phyloP scores from a whole-genome alignment of 768 basidiomycete species.

The Porphyrellus cyaneotinctus region DNA sequence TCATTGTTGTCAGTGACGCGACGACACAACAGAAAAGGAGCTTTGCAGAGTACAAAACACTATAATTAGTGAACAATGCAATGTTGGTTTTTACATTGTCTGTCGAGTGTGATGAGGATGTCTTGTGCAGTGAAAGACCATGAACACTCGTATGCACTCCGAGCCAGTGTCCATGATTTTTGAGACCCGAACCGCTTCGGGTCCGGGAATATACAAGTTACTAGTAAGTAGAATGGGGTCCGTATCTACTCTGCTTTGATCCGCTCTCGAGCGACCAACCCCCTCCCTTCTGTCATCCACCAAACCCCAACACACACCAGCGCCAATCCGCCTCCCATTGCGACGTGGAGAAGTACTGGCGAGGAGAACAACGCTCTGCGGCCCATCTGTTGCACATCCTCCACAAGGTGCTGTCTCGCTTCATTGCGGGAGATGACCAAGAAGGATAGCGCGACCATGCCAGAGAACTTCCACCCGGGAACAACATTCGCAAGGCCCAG shows the following conservation, averaged over 20 bases:
- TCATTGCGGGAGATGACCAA: conserved; percentile 18
- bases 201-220: no score
- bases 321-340: conserved; percentile 24
- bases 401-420: conserved; percentile 12
- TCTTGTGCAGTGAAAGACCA: no score
- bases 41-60: no score
- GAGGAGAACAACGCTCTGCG: conserved; percentile 19
- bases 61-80: no score
- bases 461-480: conserved; percentile 28
- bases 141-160: no score
- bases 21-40: no score
- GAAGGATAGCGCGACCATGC: conserved; percentile 22
- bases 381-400: conserved; percentile 13
- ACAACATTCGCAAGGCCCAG: conserved; percentile 12
- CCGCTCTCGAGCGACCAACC: conserved; percentile 17
- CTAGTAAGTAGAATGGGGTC: no score
- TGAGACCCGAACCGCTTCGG: neutral
- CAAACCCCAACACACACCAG: conserved; percentile 26
- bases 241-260: conserved; percentile 21
- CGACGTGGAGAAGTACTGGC: conserved; percentile 23
- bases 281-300: conserved; percentile 29
- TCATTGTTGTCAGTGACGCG: no score
- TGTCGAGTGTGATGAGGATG: no score
- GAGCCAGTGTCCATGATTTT: no score
- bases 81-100: no score